Percentiles rank a stretch among this genome's conserved stretches.
These are phyloP conservation scores for Brettanomyces naardenensis DNA, from an alignment of 805 yeast genomes.

Conservation along the genomic window DNA sequence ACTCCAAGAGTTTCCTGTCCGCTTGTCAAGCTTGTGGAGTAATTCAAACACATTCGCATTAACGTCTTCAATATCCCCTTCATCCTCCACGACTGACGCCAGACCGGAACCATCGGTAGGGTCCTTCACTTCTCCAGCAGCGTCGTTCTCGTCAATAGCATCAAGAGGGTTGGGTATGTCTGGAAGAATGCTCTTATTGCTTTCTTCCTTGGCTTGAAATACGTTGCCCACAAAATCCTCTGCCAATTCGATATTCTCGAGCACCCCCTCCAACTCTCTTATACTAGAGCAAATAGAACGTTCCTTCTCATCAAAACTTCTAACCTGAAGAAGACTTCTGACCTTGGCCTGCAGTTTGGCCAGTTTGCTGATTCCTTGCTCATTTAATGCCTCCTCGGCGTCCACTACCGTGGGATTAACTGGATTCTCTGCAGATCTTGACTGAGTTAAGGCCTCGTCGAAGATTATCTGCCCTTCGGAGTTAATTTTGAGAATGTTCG, in stretches of 20 bases:
- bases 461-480: constrained; percentile 49
- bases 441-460: constrained; percentile 39
- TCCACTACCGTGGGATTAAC: background rate
- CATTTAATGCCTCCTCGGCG: background rate
- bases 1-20: background rate
- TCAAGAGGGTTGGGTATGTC: no score
- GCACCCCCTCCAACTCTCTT: background rate
- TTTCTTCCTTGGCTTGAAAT: constrained; percentile 21
- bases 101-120: no score
- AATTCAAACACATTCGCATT: background rate
- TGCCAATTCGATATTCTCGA: background rate
- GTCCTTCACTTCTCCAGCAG: background rate
- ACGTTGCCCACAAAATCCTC: constrained; percentile 14
- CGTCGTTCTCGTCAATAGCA: background rate
- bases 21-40: constrained; percentile 1
- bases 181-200: no score
- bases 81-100: background rate
- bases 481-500: constrained; percentile 51
- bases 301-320: constrained; percentile 5
- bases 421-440: background rate
- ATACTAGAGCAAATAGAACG: constrained; percentile 4
- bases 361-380: background rate
- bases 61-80: background rate
- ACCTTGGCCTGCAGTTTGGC: background rate
- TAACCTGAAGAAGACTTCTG: background rate